These are phyloP conservation scores for Flaveria brownii DNA, from an alignment of 129 eudicot genomes.

Conservation along the genomic window DNA sequence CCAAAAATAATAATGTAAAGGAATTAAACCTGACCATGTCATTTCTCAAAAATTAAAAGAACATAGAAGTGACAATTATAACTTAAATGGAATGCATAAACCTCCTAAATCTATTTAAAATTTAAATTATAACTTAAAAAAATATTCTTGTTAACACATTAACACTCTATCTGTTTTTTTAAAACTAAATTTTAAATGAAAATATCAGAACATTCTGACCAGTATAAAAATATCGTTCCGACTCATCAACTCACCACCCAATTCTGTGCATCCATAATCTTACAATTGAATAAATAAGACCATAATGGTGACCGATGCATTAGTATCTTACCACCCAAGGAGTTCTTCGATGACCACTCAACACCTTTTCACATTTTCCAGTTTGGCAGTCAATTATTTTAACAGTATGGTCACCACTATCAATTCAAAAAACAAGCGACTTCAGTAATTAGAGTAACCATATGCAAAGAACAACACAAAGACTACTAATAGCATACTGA, in stretches of 20 bases:
- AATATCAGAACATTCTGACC: neutral
- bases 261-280: slow-evolving; percentile 14
- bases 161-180: neutral
- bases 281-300: neutral
- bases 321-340: slow-evolving; percentile 94
- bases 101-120: neutral
- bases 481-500: slow-evolving; percentile 53
- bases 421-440: slow-evolving; percentile 15
- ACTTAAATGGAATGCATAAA: neutral
- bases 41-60: neutral
- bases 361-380: slow-evolving; percentile 88
- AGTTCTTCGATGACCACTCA: slow-evolving; percentile 96
- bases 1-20: too few relatives aligned
- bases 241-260: neutral
- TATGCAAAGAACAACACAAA: slow-evolving; percentile 27
- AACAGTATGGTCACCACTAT: slow-evolving; percentile 97
- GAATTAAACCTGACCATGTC: neutral
- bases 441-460: slow-evolving; percentile 43
- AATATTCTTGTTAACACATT: neutral
- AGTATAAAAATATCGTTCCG: neutral
- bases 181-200: neutral
- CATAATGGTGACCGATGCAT: slow-evolving; percentile 4
- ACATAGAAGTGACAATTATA: neutral
- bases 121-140: neutral
- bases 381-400: slow-evolving; percentile 87